Conservation (phyloP, 371 early-diverging fungal species). For the Blakeslea trispora region DNA sequence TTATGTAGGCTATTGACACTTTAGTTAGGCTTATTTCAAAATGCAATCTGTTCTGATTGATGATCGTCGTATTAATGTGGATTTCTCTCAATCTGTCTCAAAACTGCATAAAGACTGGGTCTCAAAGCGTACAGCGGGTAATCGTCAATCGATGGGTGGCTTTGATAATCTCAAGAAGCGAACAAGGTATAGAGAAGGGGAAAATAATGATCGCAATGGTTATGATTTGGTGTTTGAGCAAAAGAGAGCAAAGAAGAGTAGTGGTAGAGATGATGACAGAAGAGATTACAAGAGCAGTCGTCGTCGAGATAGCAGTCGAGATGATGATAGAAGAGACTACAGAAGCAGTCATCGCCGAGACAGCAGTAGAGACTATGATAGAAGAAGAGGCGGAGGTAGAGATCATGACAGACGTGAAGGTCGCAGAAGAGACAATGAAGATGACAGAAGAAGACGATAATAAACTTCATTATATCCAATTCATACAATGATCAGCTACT, state of each 20-base stretch:
- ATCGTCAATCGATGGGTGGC: constrained; percentile 52
- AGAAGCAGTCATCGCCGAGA: constrained; percentile 14
- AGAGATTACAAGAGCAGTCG: constrained; percentile 25
- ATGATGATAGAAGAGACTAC: constrained; percentile 20
- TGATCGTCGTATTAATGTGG: constrained; percentile 96
- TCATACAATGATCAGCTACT: too few relatives aligned
- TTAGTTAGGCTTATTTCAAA: constrained; percentile 76
- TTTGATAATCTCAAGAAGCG: constrained; percentile 52
- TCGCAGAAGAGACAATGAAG: constrained; percentile 15
- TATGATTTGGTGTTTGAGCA: constrained; percentile 52
- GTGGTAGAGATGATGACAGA: constrained; percentile 38
- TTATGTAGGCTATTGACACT: not conserved
- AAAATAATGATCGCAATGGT: constrained; percentile 19
- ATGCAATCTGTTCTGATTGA: constrained; percentile 94
- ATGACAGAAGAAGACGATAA: constrained; percentile 23
- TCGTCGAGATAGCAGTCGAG: constrained; percentile 11
- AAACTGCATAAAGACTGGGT: constrained; percentile 81
- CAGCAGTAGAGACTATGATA: constrained; percentile 11
- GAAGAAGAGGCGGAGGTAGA: constrained; percentile 15
- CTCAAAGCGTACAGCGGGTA: constrained; percentile 45
- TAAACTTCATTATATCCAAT: too few relatives aligned
- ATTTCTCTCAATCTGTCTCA: constrained; percentile 96
- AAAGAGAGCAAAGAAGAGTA: constrained; percentile 31
- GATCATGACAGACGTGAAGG: constrained; percentile 15
- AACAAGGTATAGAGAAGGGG: constrained; percentile 47